phyloP scores from a whole-genome alignment of 352 stramenopile species.

The Phytophthora citricola region DNA sequence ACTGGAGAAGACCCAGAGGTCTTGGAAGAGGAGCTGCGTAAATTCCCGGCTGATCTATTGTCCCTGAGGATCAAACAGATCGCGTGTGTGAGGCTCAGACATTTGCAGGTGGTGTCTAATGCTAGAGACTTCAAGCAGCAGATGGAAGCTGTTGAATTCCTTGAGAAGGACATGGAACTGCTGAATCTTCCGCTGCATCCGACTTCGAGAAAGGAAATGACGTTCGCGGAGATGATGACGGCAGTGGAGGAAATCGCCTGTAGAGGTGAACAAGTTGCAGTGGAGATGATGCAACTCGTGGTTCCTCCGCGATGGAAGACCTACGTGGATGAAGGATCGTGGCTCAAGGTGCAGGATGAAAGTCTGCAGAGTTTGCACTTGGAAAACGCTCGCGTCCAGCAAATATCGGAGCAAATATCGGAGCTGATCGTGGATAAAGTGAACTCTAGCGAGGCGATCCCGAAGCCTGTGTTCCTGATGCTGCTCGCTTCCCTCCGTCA shows the following conservation, averaged over 20 bases:
- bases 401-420: constrained; percentile 48
- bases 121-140: constrained; percentile 43
- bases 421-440: constrained; percentile 60
- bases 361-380: constrained; percentile 49
- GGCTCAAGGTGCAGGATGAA: constrained; percentile 52
- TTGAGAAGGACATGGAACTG: constrained; percentile 48
- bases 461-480: constrained; percentile 50
- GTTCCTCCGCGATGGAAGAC: constrained; percentile 53
- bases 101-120: constrained; percentile 51
- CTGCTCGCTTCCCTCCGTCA: constrained; percentile 62
- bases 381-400: constrained; percentile 49
- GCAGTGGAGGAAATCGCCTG: constrained; percentile 62
- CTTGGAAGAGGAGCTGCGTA: constrained; percentile 41
- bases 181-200: constrained; percentile 42
- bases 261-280: constrained; percentile 57
- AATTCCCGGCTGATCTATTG: constrained; percentile 40
- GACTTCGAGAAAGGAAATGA: constrained; percentile 57
- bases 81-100: constrained; percentile 50
- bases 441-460: constrained; percentile 56
- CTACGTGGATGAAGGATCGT: constrained; percentile 46
- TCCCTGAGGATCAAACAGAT: constrained; percentile 58
- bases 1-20: constrained; percentile 23
- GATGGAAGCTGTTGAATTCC: constrained; percentile 48
- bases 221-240: constrained; percentile 64
- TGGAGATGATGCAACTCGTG: constrained; percentile 56